Evolutionary conservation across 805 yeast species (phyloP).

Genomic region (Hanseniaspora taiwanica): DNA sequence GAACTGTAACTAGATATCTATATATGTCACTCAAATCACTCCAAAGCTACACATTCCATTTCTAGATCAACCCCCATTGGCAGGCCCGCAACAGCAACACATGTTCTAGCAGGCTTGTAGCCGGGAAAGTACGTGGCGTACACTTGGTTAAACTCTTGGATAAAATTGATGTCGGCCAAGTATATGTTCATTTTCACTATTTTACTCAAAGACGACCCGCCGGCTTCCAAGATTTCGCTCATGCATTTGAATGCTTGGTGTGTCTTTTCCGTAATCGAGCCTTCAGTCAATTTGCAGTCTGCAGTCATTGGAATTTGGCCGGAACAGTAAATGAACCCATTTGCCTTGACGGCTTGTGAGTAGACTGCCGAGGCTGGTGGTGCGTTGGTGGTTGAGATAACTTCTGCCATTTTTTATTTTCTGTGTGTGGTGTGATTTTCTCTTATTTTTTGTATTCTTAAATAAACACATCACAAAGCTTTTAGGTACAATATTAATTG

Average conservation of each 20-base stretch:
- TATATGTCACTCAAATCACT: neutral
- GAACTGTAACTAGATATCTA: no score
- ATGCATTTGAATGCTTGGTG: conserved; percentile 52
- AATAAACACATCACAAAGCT: neutral
- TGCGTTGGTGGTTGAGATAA: conserved; percentile 44
- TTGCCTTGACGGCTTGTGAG: conserved; percentile 85
- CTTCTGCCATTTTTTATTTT: conserved; percentile 11
- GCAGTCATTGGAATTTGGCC: conserved; percentile 83
- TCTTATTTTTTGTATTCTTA: neutral
- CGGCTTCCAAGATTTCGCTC: conserved; percentile 55
- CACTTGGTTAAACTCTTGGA: conserved; percentile 64
- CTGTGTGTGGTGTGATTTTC: neutral
- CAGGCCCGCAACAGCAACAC: conserved; percentile 76
- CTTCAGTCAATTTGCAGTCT: conserved; percentile 56
- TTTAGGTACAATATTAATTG: no score
- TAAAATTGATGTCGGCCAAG: conserved; percentile 72
- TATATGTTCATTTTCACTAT: conserved; percentile 54
- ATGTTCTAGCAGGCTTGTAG: conserved; percentile 83
- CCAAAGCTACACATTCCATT: conserved; percentile 70
- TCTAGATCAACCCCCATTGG: conserved; percentile 72
- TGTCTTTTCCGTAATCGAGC: conserved; percentile 52
- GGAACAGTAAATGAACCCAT: conserved; percentile 61
- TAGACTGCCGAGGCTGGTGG: conserved; percentile 97
- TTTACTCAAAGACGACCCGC: conserved; percentile 63
- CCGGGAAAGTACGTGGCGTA: conserved; percentile 53